phyloP scores from a whole-genome alignment of 78 protist genomes.

The Dictyostelium intermedium region DNA sequence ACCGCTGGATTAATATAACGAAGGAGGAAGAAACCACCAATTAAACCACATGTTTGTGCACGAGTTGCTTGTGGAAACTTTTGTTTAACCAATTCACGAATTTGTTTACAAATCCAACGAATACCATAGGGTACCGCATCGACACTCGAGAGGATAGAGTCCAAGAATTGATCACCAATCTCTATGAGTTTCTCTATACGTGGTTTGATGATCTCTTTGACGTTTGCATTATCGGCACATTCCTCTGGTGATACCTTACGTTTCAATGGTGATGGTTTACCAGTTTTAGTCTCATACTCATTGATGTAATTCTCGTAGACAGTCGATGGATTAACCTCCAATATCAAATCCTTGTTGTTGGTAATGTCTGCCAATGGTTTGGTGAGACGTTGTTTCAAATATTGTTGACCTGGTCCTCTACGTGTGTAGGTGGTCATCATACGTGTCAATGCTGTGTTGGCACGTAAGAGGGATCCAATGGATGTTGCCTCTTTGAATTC shows the following conservation, averaged over 20 bases:
- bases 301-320: constrained; percentile 81
- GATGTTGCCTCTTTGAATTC: constrained; percentile 74
- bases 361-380: constrained; percentile 37
- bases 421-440: constrained; percentile 90
- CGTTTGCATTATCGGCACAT: constrained; percentile 37
- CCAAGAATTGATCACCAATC: constrained; percentile 62
- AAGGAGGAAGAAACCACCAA: constrained; percentile 85
- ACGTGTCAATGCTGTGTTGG: constrained; percentile 88
- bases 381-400: constrained; percentile 79
- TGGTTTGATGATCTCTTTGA: constrained; percentile 43
- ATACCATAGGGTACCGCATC: constrained; percentile 86
- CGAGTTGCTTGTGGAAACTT: constrained; percentile 66
- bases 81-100: constrained; percentile 51
- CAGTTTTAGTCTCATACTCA: constrained; percentile 81
- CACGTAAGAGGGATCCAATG: constrained; percentile 74
- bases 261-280: constrained; percentile 66
- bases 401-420: constrained; percentile 88
- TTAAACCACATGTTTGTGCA: constrained; percentile 45
- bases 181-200: constrained; percentile 51
- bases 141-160: constrained; percentile 15
- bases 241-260: constrained; percentile 81
- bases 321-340: constrained; percentile 81
- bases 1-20: constrained; percentile 89
- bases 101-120: constrained; percentile 88
- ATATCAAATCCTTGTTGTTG: not conserved